Conservation (phyloP, 169 alveolate species). For the Cryptosporidium baileyi region DNA sequence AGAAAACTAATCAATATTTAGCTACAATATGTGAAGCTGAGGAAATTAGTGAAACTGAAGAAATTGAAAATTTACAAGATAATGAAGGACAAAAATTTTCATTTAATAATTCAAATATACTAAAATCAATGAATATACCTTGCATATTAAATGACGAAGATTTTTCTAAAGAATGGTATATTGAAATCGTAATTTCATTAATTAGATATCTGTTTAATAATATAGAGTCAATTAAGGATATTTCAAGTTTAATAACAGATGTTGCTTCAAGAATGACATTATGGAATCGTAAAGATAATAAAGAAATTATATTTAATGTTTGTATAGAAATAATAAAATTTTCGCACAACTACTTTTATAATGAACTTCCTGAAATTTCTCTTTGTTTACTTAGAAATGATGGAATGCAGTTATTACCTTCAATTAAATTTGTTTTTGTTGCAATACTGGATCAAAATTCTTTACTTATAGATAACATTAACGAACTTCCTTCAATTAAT, state of each 20-base stretch:
- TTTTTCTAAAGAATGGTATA: slow-evolving; percentile 43
- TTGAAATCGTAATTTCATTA: slow-evolving; percentile 5
- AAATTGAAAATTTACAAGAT: slow-evolving; percentile 14
- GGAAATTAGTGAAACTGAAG: slow-evolving; percentile 54
- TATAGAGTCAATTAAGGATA: slow-evolving; percentile 1
- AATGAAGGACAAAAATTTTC: not conserved
- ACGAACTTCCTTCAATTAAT: slow-evolving; percentile 23
- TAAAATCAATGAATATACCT: not conserved
- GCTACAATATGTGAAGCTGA: not conserved
- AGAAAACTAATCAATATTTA: not conserved
- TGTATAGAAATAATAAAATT: slow-evolving; percentile 23
- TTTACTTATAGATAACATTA: not conserved
- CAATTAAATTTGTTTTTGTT: slow-evolving; percentile 61
- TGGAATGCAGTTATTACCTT: slow-evolving; percentile 12
- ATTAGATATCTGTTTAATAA: slow-evolving; percentile 19
- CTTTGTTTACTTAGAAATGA: slow-evolving; percentile 20
- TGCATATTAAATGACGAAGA: slow-evolving; percentile 3
- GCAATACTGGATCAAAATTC: slow-evolving; percentile 63
- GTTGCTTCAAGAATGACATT: slow-evolving; percentile 48
- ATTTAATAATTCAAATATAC: not conserved
- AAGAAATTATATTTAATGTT: not conserved
- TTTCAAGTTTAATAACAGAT: slow-evolving; percentile 47
- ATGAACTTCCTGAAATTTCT: slow-evolving; percentile 49
- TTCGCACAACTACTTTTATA: slow-evolving; percentile 16
- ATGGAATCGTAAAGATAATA: slow-evolving; percentile 29